phyloP scores from a whole-genome alignment of 495 filamentous ascomycete genomes.

The Daldinia concentrica region DNA sequence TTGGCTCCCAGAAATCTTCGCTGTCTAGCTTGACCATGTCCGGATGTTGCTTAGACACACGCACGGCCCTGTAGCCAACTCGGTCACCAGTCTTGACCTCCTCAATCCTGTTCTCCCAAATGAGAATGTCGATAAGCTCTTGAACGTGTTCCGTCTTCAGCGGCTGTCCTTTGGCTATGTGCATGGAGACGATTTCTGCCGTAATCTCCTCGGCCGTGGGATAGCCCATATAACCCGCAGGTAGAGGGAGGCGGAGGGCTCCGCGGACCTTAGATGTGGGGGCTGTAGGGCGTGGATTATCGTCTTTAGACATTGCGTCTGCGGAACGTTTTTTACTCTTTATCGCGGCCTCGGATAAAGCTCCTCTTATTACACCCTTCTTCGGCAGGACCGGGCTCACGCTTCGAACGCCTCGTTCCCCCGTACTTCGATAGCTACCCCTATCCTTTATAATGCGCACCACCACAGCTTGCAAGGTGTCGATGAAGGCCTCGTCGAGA shows the following conservation, averaged over 20 bases:
- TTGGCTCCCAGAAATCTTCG: conserved; percentile 58
- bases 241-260: conserved; percentile 67
- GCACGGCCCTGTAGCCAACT: conserved; percentile 59
- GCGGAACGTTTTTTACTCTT: conserved; percentile 56
- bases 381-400: conserved; percentile 50
- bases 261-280: conserved; percentile 53
- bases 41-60: conserved; percentile 52
- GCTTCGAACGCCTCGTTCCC: conserved; percentile 35
- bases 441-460: conserved; percentile 73
- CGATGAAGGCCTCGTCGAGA: conserved; percentile 87
- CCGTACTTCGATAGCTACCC: conserved; percentile 68
- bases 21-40: conserved; percentile 48
- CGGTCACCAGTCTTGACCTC: conserved; percentile 55
- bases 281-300: conserved; percentile 20
- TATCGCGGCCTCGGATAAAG: conserved; percentile 41
- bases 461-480: conserved; percentile 70
- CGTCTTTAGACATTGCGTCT: conserved; percentile 56
- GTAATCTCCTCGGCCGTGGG: conserved; percentile 80
- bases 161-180: conserved; percentile 69
- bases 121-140: conserved; percentile 83
- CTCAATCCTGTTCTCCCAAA: conserved; percentile 82
- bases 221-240: conserved; percentile 74
- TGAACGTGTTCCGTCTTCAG: conserved; percentile 76
- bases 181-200: conserved; percentile 69
- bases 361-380: conserved; percentile 56